Evolutionary conservation across 352 stramenopile genomes (phyloP).

Genomic region (Pythium rhizo-oryzae): DNA sequence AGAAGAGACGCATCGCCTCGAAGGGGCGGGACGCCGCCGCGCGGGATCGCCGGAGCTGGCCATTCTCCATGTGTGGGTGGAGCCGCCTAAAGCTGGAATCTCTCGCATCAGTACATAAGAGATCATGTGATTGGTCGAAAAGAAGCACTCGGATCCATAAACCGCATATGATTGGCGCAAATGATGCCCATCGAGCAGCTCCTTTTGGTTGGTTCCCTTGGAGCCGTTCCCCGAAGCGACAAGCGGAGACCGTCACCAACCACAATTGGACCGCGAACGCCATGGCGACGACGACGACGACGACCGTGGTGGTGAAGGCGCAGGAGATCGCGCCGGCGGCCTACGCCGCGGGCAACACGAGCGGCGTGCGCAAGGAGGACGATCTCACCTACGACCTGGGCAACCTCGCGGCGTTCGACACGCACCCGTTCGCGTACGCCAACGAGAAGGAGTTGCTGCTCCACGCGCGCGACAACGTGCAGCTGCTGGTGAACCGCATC

Average conservation of each 20-base stretch:
- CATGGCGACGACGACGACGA: constrained; percentile 12
- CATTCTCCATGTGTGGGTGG: no score
- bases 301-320: constrained; percentile 70
- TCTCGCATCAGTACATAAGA: neutral
- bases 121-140: neutral
- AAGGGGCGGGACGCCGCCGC: no score
- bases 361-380: constrained; percentile 78
- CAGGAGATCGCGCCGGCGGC: constrained; percentile 82
- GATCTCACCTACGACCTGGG: constrained; percentile 89
- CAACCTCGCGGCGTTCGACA: constrained; percentile 90
- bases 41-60: no score
- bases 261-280: constrained; percentile 1
- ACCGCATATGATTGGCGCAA: neutral
- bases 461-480: constrained; percentile 92
- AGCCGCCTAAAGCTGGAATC: no score
- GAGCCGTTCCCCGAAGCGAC: constrained; percentile 3
- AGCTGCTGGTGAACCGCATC: constrained; percentile 93
- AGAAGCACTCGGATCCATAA: neutral
- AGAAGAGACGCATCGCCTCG: no score
- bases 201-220: constrained; percentile 15
- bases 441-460: constrained; percentile 90
- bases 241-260: neutral
- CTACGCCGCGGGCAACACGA: constrained; percentile 62
- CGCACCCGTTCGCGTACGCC: constrained; percentile 81
- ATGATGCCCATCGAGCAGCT: neutral